Evolutionary conservation across 768 basidiomycete genomes (phyloP).

Genomic region (Mycena polygramma): DNA sequence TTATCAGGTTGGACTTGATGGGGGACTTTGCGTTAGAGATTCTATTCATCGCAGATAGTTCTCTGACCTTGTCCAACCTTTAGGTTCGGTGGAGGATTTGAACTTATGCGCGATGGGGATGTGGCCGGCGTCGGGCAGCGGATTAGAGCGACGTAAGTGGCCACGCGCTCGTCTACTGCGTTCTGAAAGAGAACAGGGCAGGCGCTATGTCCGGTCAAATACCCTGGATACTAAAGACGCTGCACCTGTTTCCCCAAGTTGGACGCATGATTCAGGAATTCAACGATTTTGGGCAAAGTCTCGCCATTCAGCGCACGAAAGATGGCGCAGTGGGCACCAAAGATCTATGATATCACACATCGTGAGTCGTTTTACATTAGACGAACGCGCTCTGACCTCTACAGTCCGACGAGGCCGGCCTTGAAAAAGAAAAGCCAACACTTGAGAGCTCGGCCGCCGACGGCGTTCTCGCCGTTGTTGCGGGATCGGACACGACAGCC

Average conservation of each 20-base stretch:
- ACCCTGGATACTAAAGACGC: not conserved
- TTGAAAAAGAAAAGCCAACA: slow-evolving; percentile 47
- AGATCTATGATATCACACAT: slow-evolving; percentile 63
- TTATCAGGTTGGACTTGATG: slow-evolving; percentile 56
- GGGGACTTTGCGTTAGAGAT: slow-evolving; percentile 51
- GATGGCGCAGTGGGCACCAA: slow-evolving; percentile 43
- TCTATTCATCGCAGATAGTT: not conserved
- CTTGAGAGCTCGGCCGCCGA: slow-evolving; percentile 53
- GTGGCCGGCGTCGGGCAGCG: slow-evolving; percentile 40
- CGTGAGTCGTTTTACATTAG: not conserved
- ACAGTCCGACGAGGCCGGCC: slow-evolving; percentile 57
- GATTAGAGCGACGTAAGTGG: too few relatives aligned
- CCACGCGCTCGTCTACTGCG: too few relatives aligned
- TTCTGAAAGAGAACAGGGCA: not conserved
- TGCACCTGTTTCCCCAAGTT: slow-evolving; percentile 15
- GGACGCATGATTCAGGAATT: slow-evolving; percentile 21
- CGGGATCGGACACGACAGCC: slow-evolving; percentile 60
- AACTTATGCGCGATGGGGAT: slow-evolving; percentile 56
- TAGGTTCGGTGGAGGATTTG: slow-evolving; percentile 43
- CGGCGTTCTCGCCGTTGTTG: slow-evolving; percentile 53
- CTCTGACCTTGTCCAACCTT: too few relatives aligned
- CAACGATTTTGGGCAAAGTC: not conserved
- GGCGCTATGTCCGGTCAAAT: not conserved
- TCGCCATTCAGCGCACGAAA: slow-evolving; percentile 22
- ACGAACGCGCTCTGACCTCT: not conserved